phyloP scores from a whole-genome alignment of 129 eudicot species.

The Logfia minima region DNA sequence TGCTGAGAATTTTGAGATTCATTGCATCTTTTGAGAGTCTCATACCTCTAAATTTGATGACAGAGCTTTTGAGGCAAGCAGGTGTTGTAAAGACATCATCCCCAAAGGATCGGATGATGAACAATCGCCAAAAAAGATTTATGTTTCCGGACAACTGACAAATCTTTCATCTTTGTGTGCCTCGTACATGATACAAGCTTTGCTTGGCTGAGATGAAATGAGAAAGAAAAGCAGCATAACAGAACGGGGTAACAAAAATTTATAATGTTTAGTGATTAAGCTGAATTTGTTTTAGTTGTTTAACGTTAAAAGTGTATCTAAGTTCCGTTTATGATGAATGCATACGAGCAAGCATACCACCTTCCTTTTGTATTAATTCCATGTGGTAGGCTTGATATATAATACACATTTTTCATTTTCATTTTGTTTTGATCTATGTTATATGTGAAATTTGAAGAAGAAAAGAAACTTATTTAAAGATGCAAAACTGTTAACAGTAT shows the following conservation, averaged over 20 bases:
- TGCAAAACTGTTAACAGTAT: too few relatives aligned
- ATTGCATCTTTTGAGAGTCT: slow-evolving; percentile 1
- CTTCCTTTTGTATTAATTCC: background rate
- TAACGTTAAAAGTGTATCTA: slow-evolving; percentile 8
- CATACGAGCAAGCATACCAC: slow-evolving; percentile 14
- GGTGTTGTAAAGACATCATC: slow-evolving; percentile 72
- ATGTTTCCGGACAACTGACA: slow-evolving; percentile 54
- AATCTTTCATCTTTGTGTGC: background rate
- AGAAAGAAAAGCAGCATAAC: slow-evolving; percentile 3
- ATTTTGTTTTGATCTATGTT: background rate
- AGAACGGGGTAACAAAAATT: background rate
- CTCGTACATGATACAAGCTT: slow-evolving; percentile 3
- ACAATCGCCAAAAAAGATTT: slow-evolving; percentile 47
- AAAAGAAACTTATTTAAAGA: too few relatives aligned
- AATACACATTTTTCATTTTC: background rate
- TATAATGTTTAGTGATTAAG: background rate
- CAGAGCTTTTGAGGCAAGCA: slow-evolving; percentile 80
- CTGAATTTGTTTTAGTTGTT: background rate
- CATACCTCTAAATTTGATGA: slow-evolving; percentile 5
- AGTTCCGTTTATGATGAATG: slow-evolving; percentile 1
- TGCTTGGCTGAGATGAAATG: slow-evolving; percentile 9
- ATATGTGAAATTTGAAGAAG: background rate
- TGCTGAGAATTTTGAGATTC: background rate
- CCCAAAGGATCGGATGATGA: slow-evolving; percentile 60
- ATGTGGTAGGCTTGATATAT: slow-evolving; percentile 6